Evolutionary conservation across 2,329 filamentous ascomycete species (phyloP), one percentile per base, ranked within the genome.

Genomic region (Teratosphaeria gauchensis): DNA sequence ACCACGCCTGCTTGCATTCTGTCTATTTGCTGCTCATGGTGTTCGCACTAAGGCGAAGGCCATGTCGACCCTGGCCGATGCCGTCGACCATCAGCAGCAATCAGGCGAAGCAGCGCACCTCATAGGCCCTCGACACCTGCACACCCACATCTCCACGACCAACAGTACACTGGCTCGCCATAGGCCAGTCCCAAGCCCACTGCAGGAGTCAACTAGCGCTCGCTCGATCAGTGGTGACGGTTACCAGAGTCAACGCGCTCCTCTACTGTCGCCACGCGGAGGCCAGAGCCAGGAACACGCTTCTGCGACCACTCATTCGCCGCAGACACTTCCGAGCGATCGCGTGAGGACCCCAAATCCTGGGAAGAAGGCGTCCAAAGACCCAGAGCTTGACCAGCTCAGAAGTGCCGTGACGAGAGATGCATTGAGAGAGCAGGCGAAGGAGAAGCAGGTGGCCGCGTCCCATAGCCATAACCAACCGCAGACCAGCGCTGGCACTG

Each of bases 401-500:
- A 62, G 64, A 33, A 62, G 58, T 56, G 63, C 61, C 31, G 66
- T 63, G 53, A 63, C 64, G 51, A 58, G 62, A 58, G 65, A 68
- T 66, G 65, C 62, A 51, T 52, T 68, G 56, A 65, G 61, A 56
- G 64, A 68, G 56, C 59, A 64, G 59, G 62, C 61, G 38, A 48
- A 21, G 42, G 42, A 48, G 33, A 35, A 35, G 42, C 59, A 56
- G 53, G 59, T 59, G 56, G 59, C 61, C 55, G 60, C 57, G n/a
- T 32, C 32, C 32, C 14, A 42, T 28, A 53, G 52, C 38, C 51
- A 53, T 38, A 33, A 38, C 30, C 51, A 54, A 31, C 42, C 55
- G 38, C 59, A 55, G 46, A 58, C 59, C 58, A 55, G 69, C 55
- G 72, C 74, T 63, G 71, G 70, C 31, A 68, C 73, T 61, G 62